These are phyloP conservation scores for Yamadazyma triangularis DNA, from an alignment of 1,139 yeast species.

Conservation along the genomic window DNA sequence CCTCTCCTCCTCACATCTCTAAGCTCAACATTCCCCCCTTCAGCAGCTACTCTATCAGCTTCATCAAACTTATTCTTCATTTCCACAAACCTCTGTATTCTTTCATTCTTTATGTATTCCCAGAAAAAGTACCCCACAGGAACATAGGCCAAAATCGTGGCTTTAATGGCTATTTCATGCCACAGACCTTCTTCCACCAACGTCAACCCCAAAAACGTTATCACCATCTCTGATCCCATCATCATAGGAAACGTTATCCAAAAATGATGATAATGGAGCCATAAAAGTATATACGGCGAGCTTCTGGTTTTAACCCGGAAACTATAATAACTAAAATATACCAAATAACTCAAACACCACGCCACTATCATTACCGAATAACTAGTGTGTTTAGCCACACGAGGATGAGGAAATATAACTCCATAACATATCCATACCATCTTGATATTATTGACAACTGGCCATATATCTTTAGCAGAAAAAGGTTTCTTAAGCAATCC, in stretches of 20 bases:
- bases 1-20: too few species aligned
- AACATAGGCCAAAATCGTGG: conserved; percentile 26
- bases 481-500: conserved; percentile 11
- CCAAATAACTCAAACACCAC: conserved; percentile 40
- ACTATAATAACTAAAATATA: conserved; percentile 44
- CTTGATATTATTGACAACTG: conserved; percentile 24
- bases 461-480: conserved; percentile 20
- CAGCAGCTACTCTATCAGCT: background rate
- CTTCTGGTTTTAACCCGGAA: conserved; percentile 40
- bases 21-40: background rate
- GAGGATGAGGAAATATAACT: conserved; percentile 45
- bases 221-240: conserved; percentile 46
- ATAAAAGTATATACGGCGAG: conserved; percentile 29
- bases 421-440: conserved; percentile 44
- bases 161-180: conserved; percentile 24
- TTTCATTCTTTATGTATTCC: conserved; percentile 24
- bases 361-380: conserved; percentile 45
- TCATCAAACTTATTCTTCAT: conserved; percentile 9
- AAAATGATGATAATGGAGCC: conserved; percentile 38
- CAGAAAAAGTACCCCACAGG: conserved; percentile 37
- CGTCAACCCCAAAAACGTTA: conserved; percentile 47
- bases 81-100: conserved; percentile 17
- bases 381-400: conserved; percentile 43
- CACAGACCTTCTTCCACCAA: conserved; percentile 33
- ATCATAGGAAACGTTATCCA: conserved; percentile 44